Conservation (phyloP, 306 rosid species). For the Fragaria iinumae region DNA sequence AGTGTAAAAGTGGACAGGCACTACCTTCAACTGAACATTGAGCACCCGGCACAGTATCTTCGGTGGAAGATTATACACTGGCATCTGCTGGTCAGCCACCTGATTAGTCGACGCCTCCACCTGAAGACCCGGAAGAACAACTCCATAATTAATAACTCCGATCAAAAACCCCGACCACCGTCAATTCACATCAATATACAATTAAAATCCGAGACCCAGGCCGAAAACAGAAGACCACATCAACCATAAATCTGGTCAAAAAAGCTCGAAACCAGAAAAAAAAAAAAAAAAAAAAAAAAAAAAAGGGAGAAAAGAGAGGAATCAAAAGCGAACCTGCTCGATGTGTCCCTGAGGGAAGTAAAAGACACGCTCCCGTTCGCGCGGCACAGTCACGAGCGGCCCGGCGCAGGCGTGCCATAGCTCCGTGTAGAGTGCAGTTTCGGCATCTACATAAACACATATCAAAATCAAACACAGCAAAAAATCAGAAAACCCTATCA, state of each 20-base stretch:
- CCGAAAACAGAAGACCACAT: neutral
- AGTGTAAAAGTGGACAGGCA: slow-evolving; percentile 3
- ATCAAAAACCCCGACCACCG: neutral
- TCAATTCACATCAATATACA: neutral
- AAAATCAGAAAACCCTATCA: neutral
- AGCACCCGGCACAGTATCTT: slow-evolving; percentile 88
- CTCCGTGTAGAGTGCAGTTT: slow-evolving; percentile 76
- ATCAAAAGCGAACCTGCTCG: slow-evolving; percentile 61
- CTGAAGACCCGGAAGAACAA: slow-evolving; percentile 37
- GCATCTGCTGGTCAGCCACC: slow-evolving; percentile 89
- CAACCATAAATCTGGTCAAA: neutral
- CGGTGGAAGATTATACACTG: slow-evolving; percentile 64
- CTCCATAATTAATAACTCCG: neutral
- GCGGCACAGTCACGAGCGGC: slow-evolving; percentile 88
- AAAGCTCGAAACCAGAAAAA: neutral
- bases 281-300: neutral
- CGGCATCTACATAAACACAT: slow-evolving; percentile 49
- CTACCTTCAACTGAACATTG: slow-evolving; percentile 77
- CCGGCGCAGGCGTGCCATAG: slow-evolving; percentile 99
- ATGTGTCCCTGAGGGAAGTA: slow-evolving; percentile 99
- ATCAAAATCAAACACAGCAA: slow-evolving; percentile 13
- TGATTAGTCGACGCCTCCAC: slow-evolving; percentile 98
- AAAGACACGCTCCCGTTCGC: slow-evolving; percentile 71
- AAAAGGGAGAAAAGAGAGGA: neutral
- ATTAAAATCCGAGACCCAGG: neutral